These are phyloP conservation scores for Hypsizygus ulmarius DNA, from an alignment of 1,284 basidiomycete genomes.

Conservation along the genomic window DNA sequence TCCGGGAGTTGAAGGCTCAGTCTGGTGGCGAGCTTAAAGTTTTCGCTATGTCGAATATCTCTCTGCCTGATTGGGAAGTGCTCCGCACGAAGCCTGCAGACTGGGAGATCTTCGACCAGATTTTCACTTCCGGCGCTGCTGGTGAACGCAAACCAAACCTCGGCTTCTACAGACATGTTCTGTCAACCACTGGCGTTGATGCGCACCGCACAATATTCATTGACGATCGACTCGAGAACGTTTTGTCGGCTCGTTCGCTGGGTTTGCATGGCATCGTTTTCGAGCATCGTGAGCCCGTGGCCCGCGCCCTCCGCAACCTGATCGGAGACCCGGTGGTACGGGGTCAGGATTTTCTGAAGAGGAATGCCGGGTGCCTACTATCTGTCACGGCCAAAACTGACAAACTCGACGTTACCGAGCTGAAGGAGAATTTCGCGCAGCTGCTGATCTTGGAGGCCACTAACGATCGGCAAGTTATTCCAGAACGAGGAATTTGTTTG, in stretches of 20 bases:
- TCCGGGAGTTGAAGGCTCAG: slow-evolving; percentile 44
- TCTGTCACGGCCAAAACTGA: slow-evolving; percentile 42
- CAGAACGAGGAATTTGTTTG: background rate
- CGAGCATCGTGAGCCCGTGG: slow-evolving; percentile 39
- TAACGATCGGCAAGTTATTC: slow-evolving; percentile 38
- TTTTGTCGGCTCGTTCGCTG: slow-evolving; percentile 52
- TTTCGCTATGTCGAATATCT: slow-evolving; percentile 62
- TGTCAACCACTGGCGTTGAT: slow-evolving; percentile 40
- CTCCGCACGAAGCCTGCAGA: slow-evolving; percentile 45
- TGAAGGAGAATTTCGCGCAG: slow-evolving; percentile 55
- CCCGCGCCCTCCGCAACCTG: slow-evolving; percentile 44
- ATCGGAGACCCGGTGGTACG: slow-evolving; percentile 46
- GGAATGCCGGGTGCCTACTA: slow-evolving; percentile 39
- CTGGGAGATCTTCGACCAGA: slow-evolving; percentile 52
- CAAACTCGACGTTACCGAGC: slow-evolving; percentile 31
- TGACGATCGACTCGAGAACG: slow-evolving; percentile 61
- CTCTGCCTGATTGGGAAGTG: slow-evolving; percentile 48
- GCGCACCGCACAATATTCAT: slow-evolving; percentile 48
- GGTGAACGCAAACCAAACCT: slow-evolving; percentile 57
- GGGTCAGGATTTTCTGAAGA: slow-evolving; percentile 38
- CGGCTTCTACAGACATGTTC: slow-evolving; percentile 50
- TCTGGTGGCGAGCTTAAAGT: slow-evolving; percentile 37
- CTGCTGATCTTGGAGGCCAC: slow-evolving; percentile 57
- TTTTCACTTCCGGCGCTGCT: slow-evolving; percentile 49
- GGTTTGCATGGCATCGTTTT: slow-evolving; percentile 56